Evolutionary conservation across 257 asterid species (phyloP).

Genomic region (Solanum pimpinellifolium): DNA sequence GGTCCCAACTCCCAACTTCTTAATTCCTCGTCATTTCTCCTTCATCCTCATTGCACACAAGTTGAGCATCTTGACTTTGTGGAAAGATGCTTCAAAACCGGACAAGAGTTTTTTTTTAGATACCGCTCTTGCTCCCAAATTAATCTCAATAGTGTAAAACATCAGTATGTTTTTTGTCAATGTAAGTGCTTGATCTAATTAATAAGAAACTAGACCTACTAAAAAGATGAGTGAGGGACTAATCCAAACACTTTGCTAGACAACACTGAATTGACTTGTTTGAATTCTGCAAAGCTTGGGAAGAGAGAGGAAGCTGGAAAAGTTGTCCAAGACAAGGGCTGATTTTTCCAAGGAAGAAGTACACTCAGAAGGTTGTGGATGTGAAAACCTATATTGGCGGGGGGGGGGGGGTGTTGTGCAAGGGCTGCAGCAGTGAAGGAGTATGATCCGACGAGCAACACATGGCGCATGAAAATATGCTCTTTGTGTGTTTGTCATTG

Average conservation of each 20-base stretch:
- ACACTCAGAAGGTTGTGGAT: neutral
- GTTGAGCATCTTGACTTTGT: neutral
- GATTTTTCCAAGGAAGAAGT: neutral
- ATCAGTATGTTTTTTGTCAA: neutral
- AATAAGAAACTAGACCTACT: neutral
- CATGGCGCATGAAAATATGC: neutral
- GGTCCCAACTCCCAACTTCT: neutral
- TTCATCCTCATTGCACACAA: neutral
- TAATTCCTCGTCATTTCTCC: neutral
- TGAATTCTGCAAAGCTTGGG: neutral
- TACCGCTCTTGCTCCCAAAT: neutral
- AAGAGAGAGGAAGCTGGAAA: neutral
- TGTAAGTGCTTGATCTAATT: neutral
- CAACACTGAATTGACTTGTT: neutral
- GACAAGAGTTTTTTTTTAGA: neutral
- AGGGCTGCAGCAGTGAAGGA: neutral
- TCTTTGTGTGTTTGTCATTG: neutral
- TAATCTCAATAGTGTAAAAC: neutral
- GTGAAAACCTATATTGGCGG: neutral
- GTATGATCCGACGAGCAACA: neutral
- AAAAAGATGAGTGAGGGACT: neutral
- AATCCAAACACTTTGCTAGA: neutral
- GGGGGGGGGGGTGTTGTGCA: neutral
- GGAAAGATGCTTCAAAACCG: neutral
- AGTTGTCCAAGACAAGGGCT: neutral